Base-by-base conservation (phyloP, 192 early-diverging fungal genomes). In the Diversispora epigaea region DNA sequence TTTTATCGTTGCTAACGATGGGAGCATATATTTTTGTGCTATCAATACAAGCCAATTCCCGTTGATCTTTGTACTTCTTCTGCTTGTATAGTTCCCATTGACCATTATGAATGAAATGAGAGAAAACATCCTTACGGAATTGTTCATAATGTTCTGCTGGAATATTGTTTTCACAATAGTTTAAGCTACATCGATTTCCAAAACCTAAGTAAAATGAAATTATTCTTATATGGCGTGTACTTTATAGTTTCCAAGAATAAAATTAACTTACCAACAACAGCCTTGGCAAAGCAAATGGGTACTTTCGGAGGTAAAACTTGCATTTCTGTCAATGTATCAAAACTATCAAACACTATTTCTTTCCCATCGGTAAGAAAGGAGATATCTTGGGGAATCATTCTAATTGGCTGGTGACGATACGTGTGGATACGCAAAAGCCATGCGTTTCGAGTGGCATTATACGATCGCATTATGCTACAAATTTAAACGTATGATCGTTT, bases 161-260 rank as follows among this genome's bases (percentile, higher is more conserved):
- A 15, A 70, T 80, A 67, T 71, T 80, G 1, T 71, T 75, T 6
- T 52, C 79, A 44, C 76, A 80, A 56, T 77, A 80, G 15, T n/a
- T 9, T 62, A 77, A 39, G 17, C 56, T 68, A 62, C 79, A 80
- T 44, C 77, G 79, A 11, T 67, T 75, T 50, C 79, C 73, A n/a
- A 76, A 22, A 3, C 58, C 58, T 60, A 60, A 60, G 1, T 0
- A 14, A 60, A 60, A 60, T 14, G 17, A 8, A 17, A 17, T 0
- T 60, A 60, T 60, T 60, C 0, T 60, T 17, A 32, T 60, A 60
- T 60, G 17, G 25, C n/a, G n/a, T n/a, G n/a, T n/a, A 32, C n/a
- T 17, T 8, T 60, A 60, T 60, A 22, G 7, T 3, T 60, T n/a
- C 7, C 10, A 60, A 17, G 17, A 60, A n/a, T 7, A 14, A 32